Evolutionary conservation across 2,329 filamentous ascomycete genomes (phyloP).

Genomic region (Aureobasidium leucospermi): DNA sequence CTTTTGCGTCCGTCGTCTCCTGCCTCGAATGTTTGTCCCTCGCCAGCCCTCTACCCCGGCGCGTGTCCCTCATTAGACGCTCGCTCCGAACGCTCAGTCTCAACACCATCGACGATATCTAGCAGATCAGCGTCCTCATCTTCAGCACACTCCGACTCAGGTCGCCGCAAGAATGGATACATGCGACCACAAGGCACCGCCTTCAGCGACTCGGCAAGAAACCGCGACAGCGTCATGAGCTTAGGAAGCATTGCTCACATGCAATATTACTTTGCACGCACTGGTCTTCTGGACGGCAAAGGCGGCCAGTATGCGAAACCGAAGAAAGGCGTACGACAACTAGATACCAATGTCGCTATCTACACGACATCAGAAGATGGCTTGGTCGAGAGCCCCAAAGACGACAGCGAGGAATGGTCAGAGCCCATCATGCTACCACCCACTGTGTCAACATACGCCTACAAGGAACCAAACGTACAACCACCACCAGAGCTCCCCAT

Average conservation of each 20-base stretch:
- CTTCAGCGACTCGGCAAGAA: conserved; percentile 83
- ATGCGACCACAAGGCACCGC: conserved; percentile 79
- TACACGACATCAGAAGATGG: conserved; percentile 1
- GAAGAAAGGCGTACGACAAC: conserved; percentile 39
- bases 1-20: conserved; percentile 50
- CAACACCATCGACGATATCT: conserved; percentile 35
- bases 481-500: conserved; percentile 77
- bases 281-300: conserved; percentile 86
- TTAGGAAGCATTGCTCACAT: conserved; percentile 93
- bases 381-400: conserved; percentile 18
- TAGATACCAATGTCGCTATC: not conserved
- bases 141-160: conserved; percentile 47
- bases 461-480: conserved; percentile 71
- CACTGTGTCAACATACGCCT: conserved; percentile 91
- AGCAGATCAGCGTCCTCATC: conserved; percentile 40
- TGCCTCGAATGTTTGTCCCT: conserved; percentile 56
- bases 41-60: conserved; percentile 49
- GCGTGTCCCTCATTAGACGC: conserved; percentile 54
- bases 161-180: conserved; percentile 64
- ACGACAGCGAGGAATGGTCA: conserved; percentile 45
- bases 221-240: conserved; percentile 91
- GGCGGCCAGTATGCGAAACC: conserved; percentile 76
- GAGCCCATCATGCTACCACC: conserved; percentile 85
- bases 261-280: conserved; percentile 96
- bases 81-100: conserved; percentile 53